These are phyloP conservation scores for Fusarium zealandicum DNA, from an alignment of 2,329 filamentous ascomycete genomes.

Conservation along the genomic window DNA sequence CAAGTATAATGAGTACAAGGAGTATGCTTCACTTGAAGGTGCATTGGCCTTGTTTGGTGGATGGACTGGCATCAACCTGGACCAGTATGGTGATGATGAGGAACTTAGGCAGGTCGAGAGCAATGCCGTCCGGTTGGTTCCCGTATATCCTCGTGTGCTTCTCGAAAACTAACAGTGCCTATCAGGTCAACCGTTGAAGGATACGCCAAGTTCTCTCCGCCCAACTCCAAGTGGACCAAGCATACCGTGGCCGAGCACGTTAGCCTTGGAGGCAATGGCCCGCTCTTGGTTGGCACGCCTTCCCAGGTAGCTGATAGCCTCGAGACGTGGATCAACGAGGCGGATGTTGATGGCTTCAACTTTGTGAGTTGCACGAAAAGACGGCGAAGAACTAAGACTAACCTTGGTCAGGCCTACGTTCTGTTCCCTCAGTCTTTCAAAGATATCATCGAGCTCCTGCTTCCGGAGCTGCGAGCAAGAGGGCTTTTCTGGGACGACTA, in stretches of 20 bases:
- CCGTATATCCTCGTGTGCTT: background rate
- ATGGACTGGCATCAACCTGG: conserved; percentile 69
- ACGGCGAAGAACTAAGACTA: background rate
- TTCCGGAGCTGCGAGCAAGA: conserved; percentile 68
- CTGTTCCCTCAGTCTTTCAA: conserved; percentile 73
- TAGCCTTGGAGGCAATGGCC: conserved; percentile 71
- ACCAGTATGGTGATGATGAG: conserved; percentile 69
- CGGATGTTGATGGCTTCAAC: conserved; percentile 79
- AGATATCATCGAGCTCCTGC: conserved; percentile 69
- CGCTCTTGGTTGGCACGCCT: conserved; percentile 69
- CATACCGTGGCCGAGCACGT: conserved; percentile 72
- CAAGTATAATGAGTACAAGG: conserved; percentile 68
- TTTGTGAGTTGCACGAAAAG: conserved; percentile 57
- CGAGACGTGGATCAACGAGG: conserved; percentile 71
- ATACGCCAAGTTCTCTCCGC: conserved; percentile 63
- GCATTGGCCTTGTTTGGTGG: conserved; percentile 75
- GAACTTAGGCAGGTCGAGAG: conserved; percentile 68
- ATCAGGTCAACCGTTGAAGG: conserved; percentile 60
- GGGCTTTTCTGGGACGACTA: conserved; percentile 65
- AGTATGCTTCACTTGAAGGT: conserved; percentile 67
- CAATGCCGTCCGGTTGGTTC: conserved; percentile 60
- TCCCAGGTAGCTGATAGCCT: conserved; percentile 71
- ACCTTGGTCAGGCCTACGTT: conserved; percentile 60
- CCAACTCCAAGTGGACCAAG: conserved; percentile 74
- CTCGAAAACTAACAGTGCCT: background rate